Evolutionary conservation across 768 basidiomycete genomes (phyloP).

Genomic region (Phaeolepiota aurea): DNA sequence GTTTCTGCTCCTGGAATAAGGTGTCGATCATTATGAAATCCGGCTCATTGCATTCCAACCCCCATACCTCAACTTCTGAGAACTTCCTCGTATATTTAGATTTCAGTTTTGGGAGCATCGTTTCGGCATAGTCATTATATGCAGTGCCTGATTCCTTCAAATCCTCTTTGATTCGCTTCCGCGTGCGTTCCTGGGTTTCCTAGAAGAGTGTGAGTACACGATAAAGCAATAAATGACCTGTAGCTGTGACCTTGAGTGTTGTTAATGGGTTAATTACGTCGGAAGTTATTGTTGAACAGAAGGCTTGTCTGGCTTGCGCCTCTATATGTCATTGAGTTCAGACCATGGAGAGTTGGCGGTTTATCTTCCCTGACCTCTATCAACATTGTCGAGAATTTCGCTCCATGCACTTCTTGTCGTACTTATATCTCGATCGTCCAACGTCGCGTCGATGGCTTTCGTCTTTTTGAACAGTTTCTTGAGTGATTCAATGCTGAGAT

Average conservation of each 20-base stretch:
- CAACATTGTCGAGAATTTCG: slow-evolving; percentile 80
- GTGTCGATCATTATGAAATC: not conserved
- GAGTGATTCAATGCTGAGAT: slow-evolving; percentile 62
- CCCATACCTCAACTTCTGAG: slow-evolving; percentile 73
- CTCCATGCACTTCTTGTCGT: slow-evolving; percentile 70
- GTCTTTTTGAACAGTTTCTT: slow-evolving; percentile 64
- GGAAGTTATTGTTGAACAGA: slow-evolving; percentile 56
- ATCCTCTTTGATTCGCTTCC: slow-evolving; percentile 87
- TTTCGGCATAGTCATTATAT: slow-evolving; percentile 79
- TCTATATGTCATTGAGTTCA: slow-evolving; percentile 35
- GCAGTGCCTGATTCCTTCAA: slow-evolving; percentile 68
- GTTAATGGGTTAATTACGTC: slow-evolving; percentile 72
- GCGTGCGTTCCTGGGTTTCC: slow-evolving; percentile 90
- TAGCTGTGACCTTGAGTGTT: slow-evolving; percentile 46
- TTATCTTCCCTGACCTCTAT: slow-evolving; percentile 65
- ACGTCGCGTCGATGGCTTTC: slow-evolving; percentile 56
- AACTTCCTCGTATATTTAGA: slow-evolving; percentile 76
- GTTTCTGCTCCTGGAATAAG: slow-evolving; percentile 54
- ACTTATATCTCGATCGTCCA: slow-evolving; percentile 68
- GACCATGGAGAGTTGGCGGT: no score
- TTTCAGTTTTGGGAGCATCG: slow-evolving; percentile 74
- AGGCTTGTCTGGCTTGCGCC: slow-evolving; percentile 74
- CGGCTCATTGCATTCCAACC: not conserved
- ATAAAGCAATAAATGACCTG: slow-evolving; percentile 2
- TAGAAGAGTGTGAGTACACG: slow-evolving; percentile 17